phyloP scores from a whole-genome alignment of 768 basidiomycete species.

The Podaxis rugospora region DNA sequence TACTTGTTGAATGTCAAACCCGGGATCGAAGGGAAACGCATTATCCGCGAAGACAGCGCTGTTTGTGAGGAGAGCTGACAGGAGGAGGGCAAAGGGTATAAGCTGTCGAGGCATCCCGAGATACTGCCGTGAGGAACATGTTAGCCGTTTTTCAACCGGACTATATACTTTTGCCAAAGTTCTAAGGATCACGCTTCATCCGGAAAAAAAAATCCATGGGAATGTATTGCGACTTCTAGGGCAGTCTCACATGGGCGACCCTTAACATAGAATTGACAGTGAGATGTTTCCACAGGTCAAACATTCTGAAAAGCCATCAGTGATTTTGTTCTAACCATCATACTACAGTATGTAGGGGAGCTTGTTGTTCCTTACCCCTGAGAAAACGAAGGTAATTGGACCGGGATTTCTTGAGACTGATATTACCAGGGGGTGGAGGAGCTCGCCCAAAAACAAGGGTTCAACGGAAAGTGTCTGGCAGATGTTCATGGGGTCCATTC shows the following conservation, averaged over 20 bases:
- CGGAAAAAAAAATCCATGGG: background rate
- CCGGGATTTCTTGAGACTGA: too few relatives aligned
- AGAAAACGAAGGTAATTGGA: too few relatives aligned
- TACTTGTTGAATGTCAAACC: slow-evolving; percentile 32
- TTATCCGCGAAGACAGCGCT: background rate
- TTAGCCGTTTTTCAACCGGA: background rate
- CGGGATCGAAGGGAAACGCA: slow-evolving; percentile 28
- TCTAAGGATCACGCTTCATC: background rate
- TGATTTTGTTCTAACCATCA: background rate
- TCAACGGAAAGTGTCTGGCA: too few relatives aligned
- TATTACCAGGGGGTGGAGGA: too few relatives aligned
- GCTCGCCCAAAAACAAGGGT: too few relatives aligned
- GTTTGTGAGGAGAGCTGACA: background rate
- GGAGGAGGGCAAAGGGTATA: background rate
- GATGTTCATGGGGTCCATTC: too few relatives aligned
- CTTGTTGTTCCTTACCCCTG: too few relatives aligned
- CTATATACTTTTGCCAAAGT: background rate
- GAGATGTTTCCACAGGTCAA: too few relatives aligned
- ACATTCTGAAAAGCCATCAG: background rate
- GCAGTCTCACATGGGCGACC: too few relatives aligned
- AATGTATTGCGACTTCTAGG: background rate
- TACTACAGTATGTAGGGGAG: too few relatives aligned
- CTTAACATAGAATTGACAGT: too few relatives aligned
- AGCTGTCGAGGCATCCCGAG: background rate
- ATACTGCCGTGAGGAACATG: background rate